Percentiles rank a stretch among this genome's conserved stretches.
Evolutionary conservation across 2,329 filamentous ascomycete genomes (phyloP).

Genomic region (Arthrobotrys iridis): DNA sequence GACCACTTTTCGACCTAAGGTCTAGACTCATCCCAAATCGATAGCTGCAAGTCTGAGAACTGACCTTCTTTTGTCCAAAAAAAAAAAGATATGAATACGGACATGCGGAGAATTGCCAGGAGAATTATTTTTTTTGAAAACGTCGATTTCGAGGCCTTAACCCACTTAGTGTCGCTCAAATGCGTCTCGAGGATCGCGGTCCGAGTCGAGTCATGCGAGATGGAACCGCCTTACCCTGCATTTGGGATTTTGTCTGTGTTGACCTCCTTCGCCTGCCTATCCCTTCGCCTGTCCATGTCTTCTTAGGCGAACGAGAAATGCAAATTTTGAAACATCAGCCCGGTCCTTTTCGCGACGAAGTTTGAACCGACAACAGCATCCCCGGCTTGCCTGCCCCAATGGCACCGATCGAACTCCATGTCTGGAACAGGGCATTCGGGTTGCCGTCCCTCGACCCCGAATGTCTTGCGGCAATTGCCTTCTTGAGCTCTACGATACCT

Average conservation of each 20-base stretch:
- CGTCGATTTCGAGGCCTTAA: constrained; percentile 8
- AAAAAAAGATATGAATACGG: neutral
- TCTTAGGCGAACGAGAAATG: constrained; percentile 12
- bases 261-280: constrained; percentile 16
- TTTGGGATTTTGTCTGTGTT: constrained; percentile 25
- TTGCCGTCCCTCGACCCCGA: constrained; percentile 91
- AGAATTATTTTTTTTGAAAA: neutral
- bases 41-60: neutral
- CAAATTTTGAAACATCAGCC: constrained; percentile 30
- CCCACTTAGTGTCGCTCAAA: constrained; percentile 11
- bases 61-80: neutral
- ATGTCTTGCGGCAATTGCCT: constrained; percentile 84
- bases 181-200: constrained; percentile 44
- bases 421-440: constrained; percentile 89
- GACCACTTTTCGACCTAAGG: constrained; percentile 9
- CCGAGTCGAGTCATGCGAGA: constrained; percentile 41
- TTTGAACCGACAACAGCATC: neutral
- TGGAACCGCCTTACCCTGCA: constrained; percentile 19
- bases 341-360: neutral
- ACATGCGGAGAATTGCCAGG: neutral
- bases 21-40: constrained; percentile 25
- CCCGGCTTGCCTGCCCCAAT: constrained; percentile 16
- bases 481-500: constrained; percentile 73
- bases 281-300: constrained; percentile 18
- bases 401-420: constrained; percentile 74